These are phyloP conservation scores for Trypanosoma platydactyli DNA, from an alignment of 208 protist genomes.

Conservation along the genomic window DNA sequence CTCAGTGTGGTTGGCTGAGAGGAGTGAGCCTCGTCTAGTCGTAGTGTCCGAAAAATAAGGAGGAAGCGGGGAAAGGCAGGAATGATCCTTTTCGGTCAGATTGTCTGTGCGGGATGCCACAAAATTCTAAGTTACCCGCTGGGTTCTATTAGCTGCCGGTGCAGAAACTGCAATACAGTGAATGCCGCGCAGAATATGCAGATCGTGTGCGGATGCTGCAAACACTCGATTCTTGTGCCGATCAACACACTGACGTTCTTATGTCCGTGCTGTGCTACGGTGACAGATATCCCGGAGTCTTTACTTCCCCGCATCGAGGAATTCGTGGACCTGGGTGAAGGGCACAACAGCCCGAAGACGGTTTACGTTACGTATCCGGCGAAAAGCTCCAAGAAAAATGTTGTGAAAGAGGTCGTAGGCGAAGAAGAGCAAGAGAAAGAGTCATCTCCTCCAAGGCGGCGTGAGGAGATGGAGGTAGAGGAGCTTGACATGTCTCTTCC, in stretches of 20 bases:
- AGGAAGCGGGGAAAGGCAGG: neutral
- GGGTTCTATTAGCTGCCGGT: constrained; percentile 68
- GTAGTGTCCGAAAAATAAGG: neutral
- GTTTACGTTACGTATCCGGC: constrained; percentile 73
- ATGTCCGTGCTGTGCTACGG: constrained; percentile 73
- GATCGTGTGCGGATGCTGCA: constrained; percentile 48
- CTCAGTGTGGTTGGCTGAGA: no score
- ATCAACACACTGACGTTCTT: constrained; percentile 70
- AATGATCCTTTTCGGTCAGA: constrained; percentile 59
- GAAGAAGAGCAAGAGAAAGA: neutral
- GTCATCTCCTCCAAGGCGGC: neutral
- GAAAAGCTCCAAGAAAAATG: constrained; percentile 5
- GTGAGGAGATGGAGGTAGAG: constrained; percentile 12
- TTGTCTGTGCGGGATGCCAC: constrained; percentile 68
- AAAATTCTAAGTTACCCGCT: constrained; percentile 76
- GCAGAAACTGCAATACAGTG: constrained; percentile 64
- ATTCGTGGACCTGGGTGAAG: constrained; percentile 7
- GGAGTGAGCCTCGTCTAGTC: neutral
- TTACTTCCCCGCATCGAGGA: constrained; percentile 61
- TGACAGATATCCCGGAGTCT: constrained; percentile 72
- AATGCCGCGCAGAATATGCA: constrained; percentile 65
- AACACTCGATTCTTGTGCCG: constrained; percentile 48
- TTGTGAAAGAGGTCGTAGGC: constrained; percentile 9
- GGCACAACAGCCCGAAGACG: constrained; percentile 22
- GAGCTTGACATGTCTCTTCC: no score